phyloP scores from a whole-genome alignment of 129 eudicot genomes.

The Cynara cardunculus region DNA sequence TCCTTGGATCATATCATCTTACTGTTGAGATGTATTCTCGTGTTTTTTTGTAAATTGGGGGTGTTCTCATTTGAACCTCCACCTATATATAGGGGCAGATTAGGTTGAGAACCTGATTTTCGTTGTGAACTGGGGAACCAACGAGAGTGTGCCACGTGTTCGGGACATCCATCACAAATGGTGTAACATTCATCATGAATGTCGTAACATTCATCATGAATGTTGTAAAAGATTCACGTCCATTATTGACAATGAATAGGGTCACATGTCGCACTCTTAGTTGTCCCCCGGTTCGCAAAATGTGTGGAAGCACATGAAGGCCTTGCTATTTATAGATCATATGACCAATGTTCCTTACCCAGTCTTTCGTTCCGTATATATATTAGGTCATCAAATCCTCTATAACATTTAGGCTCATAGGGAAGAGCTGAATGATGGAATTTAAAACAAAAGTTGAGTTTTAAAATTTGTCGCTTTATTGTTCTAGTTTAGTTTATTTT shows the following conservation, averaged over 20 bases:
- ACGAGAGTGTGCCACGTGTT: not conserved
- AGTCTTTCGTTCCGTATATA: not conserved
- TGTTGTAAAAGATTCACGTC: no score
- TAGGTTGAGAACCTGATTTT: not conserved
- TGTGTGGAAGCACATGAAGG: not conserved
- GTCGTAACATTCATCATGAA: not conserved
- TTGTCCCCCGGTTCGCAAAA: not conserved
- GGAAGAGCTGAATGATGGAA: not conserved
- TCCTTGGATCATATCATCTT: not conserved
- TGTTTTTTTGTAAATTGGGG: not conserved
- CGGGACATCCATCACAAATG: not conserved
- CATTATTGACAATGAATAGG: no score
- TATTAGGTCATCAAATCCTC: not conserved
- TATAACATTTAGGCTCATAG: not conserved
- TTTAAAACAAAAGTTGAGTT: not conserved
- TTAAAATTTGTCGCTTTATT: not conserved
- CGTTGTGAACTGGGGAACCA: not conserved
- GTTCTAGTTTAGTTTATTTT: not conserved
- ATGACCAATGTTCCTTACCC: not conserved
- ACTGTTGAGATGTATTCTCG: not conserved
- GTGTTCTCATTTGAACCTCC: not conserved
- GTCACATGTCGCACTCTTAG: not conserved
- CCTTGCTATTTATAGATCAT: not conserved
- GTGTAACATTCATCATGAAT: not conserved
- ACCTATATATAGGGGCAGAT: not conserved